Evolutionary conservation across 352 stramenopile genomes (phyloP), one percentile per base, ranked within the genome.

Genomic region (Phytopythium oedochilum): DNA sequence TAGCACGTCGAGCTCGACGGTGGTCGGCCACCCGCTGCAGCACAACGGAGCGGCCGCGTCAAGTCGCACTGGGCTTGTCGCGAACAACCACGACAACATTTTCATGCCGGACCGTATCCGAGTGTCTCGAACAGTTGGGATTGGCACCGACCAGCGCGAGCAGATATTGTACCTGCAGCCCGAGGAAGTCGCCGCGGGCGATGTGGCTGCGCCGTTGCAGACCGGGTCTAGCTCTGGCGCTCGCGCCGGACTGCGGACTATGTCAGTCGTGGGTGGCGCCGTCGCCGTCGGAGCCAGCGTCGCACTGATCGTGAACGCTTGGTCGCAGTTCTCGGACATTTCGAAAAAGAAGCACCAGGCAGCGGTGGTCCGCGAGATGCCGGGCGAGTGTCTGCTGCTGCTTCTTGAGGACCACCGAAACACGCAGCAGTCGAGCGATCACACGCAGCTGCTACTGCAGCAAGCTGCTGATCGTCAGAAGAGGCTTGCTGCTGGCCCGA

Each of bases 61-160:
- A 26, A 60, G 55, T 9, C 70, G 70, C 35, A 74, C 66, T 35
- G 65, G 66, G 1, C 66, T 94, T 9, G 64, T 78, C 25, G 63
- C 61, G 15, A 89, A 92, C 64, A 95, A 95, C 51, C 86, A 95
- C 61, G 76, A 92, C 59, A 95, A 95, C 46, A 44, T 95, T 4
- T 92, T 95, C 32, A 71, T 69, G 3, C 74, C 73, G 1, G 73
- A 89, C 53, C 80, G 82, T 11, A 75, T 95, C 64, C 79, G 83
- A 9, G 70, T 95, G 34, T 51, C 70, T 8, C 74, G 86, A 8
- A 83, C 75, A 38, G 64, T 85, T 4, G 75, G 71, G 4, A 80
- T 85, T 29, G 78, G 74, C 28, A 68, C 74, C 1, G 75, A 91
- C 4, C 72, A 86, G 25, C 71, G 73, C 15, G 75, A 92, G 23